Evolutionary conservation across 176 grass and related monocot species (phyloP).

Genomic region (Secale cereale): DNA sequence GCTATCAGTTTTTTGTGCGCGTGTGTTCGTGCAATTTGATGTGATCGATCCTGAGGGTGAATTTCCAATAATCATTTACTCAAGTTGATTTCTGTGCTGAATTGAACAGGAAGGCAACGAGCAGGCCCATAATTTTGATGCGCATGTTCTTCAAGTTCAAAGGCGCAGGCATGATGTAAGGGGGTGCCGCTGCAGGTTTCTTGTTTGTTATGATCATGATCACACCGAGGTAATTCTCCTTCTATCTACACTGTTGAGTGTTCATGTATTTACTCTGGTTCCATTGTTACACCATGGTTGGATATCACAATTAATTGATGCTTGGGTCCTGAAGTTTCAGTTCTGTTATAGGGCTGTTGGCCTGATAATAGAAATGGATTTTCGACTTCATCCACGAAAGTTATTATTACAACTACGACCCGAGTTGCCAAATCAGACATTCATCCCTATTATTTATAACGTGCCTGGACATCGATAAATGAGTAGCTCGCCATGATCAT

Average conservation of each 20-base stretch:
- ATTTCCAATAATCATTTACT: no score
- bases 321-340: background rate
- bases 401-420: background rate
- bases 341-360: background rate
- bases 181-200: slow-evolving; percentile 78
- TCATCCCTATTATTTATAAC: background rate
- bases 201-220: slow-evolving; percentile 83
- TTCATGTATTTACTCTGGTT: background rate
- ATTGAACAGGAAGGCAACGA: slow-evolving; percentile 74
- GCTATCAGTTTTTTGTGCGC: no score
- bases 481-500: background rate
- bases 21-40: no score
- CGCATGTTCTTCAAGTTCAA: slow-evolving; percentile 70
- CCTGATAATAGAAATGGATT: background rate
- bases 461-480: background rate
- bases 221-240: slow-evolving; percentile 52
- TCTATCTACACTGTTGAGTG: background rate
- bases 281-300: background rate
- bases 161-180: slow-evolving; percentile 74
- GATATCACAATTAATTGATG: no score
- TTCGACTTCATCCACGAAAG: background rate
- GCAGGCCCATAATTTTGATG: slow-evolving; percentile 80
- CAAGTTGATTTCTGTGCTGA: background rate
- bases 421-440: background rate
- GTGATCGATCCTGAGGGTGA: no score